Conservation (phyloP, 768 basidiomycete species). For the Termitomyces sp. region DNA sequence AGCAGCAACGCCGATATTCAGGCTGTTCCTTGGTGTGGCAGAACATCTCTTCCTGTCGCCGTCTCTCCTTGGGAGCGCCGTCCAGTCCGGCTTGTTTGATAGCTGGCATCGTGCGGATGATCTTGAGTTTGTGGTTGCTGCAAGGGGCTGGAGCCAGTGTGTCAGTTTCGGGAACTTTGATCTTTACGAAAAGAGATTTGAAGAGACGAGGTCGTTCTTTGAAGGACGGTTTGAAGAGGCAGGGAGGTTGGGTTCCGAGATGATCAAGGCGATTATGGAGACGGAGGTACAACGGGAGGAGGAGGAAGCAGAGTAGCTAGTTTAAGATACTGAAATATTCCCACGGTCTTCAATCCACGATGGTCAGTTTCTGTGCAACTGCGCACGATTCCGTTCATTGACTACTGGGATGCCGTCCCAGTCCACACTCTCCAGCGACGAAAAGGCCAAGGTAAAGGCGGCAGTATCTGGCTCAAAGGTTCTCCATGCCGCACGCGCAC, state of each 20-base stretch:
- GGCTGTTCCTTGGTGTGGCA: conserved; percentile 95
- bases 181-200: conserved; percentile 77
- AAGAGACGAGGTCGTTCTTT: conserved; percentile 79
- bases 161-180: conserved; percentile 92
- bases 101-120: conserved; percentile 84
- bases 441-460: conserved; percentile 74
- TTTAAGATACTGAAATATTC: no score
- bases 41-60: conserved; percentile 88
- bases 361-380: no score
- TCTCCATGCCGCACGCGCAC: conserved; percentile 71
- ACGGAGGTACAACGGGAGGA: conserved; percentile 42
- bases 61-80: conserved; percentile 58
- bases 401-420: conserved; percentile 17
- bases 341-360: no score
- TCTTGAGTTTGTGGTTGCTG: conserved; percentile 90
- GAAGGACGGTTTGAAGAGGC: conserved; percentile 86
- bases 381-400: no score
- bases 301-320: conserved; percentile 15
- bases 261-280: conserved; percentile 86
- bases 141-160: conserved; percentile 94
- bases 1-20: conserved; percentile 94
- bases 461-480: conserved; percentile 70
- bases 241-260: conserved; percentile 74
- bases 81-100: conserved; percentile 73
- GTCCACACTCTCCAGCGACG: conserved; percentile 66